phyloP scores from a whole-genome alignment of 164 flowering plant species.

The Chloranthus sessilifolius region DNA sequence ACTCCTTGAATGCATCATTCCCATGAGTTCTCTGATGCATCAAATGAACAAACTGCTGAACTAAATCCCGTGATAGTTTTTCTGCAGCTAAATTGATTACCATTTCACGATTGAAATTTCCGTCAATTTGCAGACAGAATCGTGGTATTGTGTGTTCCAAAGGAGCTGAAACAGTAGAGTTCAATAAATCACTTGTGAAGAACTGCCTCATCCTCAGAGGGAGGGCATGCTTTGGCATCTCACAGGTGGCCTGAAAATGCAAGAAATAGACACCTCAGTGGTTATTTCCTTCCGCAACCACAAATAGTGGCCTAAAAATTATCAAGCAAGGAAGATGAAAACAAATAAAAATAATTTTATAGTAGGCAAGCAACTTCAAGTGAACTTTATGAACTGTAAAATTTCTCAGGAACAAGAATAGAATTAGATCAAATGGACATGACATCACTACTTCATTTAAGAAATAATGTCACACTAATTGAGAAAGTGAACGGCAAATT shows the following conservation, averaged over 20 bases:
- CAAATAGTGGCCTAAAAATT: too few relatives aligned
- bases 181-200: constrained; percentile 38
- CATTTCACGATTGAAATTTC: constrained; percentile 46
- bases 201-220: constrained; percentile 58
- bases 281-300: too few relatives aligned
- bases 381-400: too few relatives aligned
- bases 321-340: too few relatives aligned
- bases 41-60: constrained; percentile 60
- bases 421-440: too few relatives aligned
- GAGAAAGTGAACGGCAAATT: too few relatives aligned
- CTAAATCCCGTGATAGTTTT: constrained; percentile 46
- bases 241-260: constrained; percentile 76
- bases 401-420: too few relatives aligned
- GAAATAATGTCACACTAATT: too few relatives aligned
- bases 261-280: constrained; percentile 13
- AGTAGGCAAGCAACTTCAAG: too few relatives aligned
- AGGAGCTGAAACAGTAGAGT: constrained; percentile 17
- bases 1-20: constrained; percentile 9
- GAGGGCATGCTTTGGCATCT: constrained; percentile 44
- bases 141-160: constrained; percentile 41
- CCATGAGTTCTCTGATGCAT: constrained; percentile 52
- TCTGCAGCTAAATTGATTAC: constrained; percentile 50
- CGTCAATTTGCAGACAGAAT: constrained; percentile 52
- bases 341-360: too few relatives aligned
- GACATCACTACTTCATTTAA: too few relatives aligned